phyloP scores from a whole-genome alignment of 164 flowering plant species.

The Taxillus chinensis region DNA sequence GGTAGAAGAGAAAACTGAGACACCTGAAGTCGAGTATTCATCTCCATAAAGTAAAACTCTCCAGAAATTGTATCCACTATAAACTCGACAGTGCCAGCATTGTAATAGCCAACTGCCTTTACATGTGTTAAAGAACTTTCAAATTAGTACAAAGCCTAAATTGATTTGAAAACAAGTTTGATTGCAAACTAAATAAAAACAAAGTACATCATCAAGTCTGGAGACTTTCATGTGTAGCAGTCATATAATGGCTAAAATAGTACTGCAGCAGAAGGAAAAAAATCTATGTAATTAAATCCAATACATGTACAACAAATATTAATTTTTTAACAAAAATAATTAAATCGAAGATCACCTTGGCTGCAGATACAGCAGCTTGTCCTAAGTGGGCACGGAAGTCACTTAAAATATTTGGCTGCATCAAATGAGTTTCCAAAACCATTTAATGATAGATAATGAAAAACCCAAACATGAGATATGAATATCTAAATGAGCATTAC shows the following conservation, averaged over 20 bases:
- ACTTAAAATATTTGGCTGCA: slow-evolving; percentile 77
- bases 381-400: slow-evolving; percentile 82
- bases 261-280: no score
- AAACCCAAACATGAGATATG: slow-evolving; percentile 10
- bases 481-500: slow-evolving; percentile 29
- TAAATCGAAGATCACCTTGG: slow-evolving; percentile 52
- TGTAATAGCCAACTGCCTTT: slow-evolving; percentile 94
- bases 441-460: slow-evolving; percentile 10
- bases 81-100: slow-evolving; percentile 99
- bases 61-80: slow-evolving; percentile 80
- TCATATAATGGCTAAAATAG: no score
- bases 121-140: slow-evolving; percentile 2
- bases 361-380: slow-evolving; percentile 95
- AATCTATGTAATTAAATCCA: no score
- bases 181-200: neutral
- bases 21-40: slow-evolving; percentile 99
- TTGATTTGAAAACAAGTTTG: neutral
- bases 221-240: neutral
- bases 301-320: no score
- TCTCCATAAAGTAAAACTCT: slow-evolving; percentile 97
- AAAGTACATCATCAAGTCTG: neutral
- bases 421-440: slow-evolving; percentile 14
- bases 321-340: neutral
- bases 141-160: neutral
- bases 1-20: slow-evolving; percentile 6